Evolutionary conservation across 2,329 filamentous ascomycete genomes (phyloP), one percentile per base, ranked within the genome.

Genomic region (Colletotrichum musae): DNA sequence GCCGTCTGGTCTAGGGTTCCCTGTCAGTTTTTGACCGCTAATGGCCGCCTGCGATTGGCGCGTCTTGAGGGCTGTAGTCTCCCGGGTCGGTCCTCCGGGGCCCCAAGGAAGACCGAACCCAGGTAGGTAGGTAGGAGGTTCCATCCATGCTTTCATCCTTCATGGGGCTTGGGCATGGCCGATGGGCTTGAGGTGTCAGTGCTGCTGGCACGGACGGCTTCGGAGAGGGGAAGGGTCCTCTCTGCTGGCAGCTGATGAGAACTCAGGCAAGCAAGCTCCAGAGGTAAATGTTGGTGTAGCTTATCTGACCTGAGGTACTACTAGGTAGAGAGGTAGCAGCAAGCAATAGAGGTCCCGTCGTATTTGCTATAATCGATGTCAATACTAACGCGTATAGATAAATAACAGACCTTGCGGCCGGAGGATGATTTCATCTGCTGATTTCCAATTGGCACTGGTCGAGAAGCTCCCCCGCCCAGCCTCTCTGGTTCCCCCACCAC

Each of bases 21-120:
- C 61, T 66, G 66, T 18, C 66, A 45, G 24, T 21, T 7, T n/a
- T 43, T 47, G 32, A 45, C 61, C 61, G 61, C 54, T 60, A 54
- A 53, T 65, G 61, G 36, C 28, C 21, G 16, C 61, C 54, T 64
- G 66, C 50, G 54, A 65, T 69, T 69, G 66, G 66, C 32, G 61
- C 61, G 54, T 56, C 54, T 69, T 65, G 41, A 45, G 32, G 43
- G n/a, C 39, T 43, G 52, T 41, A 36, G 53, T 47, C 50, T 58
- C 54, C 53, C 65, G 48, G 41, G 39, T 48, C 52, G 41, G 59
- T 52, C 32, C 53, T 64, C 59, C 58, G 43, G 21, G 18, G 32
- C 50, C 64, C 64, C 52, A 68, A 58, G 45, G 60, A 53, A 58
- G 60, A 64, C 43, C 16, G 13, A 12, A 10, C 47, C 32, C 32